phyloP scores from a whole-genome alignment of 2,329 filamentous ascomycete genomes.

The Aspergillus oerlinghausenensis region DNA sequence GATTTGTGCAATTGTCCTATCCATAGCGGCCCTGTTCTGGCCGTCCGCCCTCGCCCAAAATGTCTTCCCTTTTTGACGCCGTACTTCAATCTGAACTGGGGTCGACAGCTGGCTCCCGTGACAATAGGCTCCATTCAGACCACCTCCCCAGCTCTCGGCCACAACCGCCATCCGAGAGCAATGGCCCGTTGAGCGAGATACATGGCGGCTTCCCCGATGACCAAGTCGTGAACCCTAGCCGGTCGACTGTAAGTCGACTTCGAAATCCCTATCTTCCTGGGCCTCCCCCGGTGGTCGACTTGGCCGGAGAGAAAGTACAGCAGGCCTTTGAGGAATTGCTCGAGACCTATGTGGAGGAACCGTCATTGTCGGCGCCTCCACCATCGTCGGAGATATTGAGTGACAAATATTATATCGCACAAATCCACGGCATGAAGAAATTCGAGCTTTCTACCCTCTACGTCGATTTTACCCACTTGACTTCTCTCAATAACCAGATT shows the following conservation, averaged over 20 bases:
- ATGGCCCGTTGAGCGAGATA: constrained; percentile 52
- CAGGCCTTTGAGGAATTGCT: constrained; percentile 60
- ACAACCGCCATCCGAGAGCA: constrained; percentile 47
- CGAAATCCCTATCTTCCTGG: constrained; percentile 48
- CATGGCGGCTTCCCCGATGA: constrained; percentile 58
- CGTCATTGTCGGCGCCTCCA: constrained; percentile 48
- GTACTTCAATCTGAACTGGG: constrained; percentile 40
- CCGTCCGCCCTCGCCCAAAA: constrained; percentile 23
- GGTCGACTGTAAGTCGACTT: constrained; percentile 45
- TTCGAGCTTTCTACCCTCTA: constrained; percentile 63
- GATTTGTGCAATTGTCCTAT: background rate
- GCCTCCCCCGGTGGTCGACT: constrained; percentile 56
- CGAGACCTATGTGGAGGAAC: constrained; percentile 57
- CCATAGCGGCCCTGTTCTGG: constrained; percentile 23
- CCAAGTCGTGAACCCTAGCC: constrained; percentile 53
- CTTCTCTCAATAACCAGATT: constrained; percentile 69
- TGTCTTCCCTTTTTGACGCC: constrained; percentile 41
- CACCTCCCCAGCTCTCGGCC: constrained; percentile 52
- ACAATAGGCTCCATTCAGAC: constrained; percentile 31
- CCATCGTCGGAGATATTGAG: constrained; percentile 53
- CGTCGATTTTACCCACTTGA: constrained; percentile 71
- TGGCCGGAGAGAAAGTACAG: constrained; percentile 59
- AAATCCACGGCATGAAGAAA: constrained; percentile 59
- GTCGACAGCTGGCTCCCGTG: constrained; percentile 28
- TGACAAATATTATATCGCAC: constrained; percentile 63